These are phyloP conservation scores for Kockiozyma suomiensis DNA, from an alignment of 805 yeast species.

Conservation along the genomic window DNA sequence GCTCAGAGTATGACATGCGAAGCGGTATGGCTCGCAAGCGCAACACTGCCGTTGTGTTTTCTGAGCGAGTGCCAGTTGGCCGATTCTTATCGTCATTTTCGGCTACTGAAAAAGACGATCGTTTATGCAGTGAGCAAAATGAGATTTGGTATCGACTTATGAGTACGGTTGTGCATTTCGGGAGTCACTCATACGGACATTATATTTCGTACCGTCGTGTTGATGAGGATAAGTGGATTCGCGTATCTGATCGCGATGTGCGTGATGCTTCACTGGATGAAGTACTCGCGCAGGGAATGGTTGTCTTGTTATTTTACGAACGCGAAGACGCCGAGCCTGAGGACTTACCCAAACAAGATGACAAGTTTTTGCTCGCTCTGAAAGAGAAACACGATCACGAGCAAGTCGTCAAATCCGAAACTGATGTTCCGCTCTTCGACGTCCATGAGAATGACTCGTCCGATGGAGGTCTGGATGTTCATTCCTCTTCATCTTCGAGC, in stretches of 20 bases:
- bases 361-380: neutral
- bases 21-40: constrained; percentile 84
- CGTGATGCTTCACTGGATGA: constrained; percentile 78
- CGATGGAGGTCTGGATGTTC: constrained; percentile 9
- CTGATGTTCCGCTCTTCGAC: constrained; percentile 18
- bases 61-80: constrained; percentile 56
- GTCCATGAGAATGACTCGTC: constrained; percentile 20
- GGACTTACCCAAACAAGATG: neutral
- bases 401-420: constrained; percentile 3
- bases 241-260: constrained; percentile 88
- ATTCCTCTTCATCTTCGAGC: constrained; percentile 17
- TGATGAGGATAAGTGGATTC: constrained; percentile 88
- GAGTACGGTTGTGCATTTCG: constrained; percentile 89
- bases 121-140: neutral
- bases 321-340: constrained; percentile 1
- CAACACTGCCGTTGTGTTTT: constrained; percentile 78
- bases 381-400: constrained; percentile 7
- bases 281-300: constrained; percentile 77
- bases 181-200: constrained; percentile 97
- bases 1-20: constrained; percentile 88
- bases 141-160: constrained; percentile 64
- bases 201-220: constrained; percentile 80
- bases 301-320: constrained; percentile 88
- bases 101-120: neutral
- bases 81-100: neutral